Base-by-base conservation (phyloP, 768 basidiomycete genomes). In the Glaciozyma antarctica region DNA sequence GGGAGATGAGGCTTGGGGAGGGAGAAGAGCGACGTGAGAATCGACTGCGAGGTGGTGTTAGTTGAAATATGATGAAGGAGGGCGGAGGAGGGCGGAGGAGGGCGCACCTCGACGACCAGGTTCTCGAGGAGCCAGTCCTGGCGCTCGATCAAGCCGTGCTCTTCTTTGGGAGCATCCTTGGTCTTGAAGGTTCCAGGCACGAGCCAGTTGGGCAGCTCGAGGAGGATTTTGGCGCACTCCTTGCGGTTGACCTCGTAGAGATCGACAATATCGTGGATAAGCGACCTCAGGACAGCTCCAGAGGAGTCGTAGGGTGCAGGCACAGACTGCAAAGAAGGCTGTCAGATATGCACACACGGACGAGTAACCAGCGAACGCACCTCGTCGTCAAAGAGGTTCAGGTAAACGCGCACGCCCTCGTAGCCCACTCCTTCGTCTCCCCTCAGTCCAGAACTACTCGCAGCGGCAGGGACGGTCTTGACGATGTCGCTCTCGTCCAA, bases 211-310 rank as follows among this genome's bases (percentile, higher is more conserved):
- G 89, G 88, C 61, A 88, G 86, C 75, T 90, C 87, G 53, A 95
- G 81, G 9, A 98, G 80, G 12, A 97, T 78, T 5, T 88, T 81
- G 1, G 95, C 93, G 70, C 87, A 88, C 73, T 99, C 95, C 76
- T 94, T 95, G 61, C 95, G 84, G 76, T 99, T 98, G 58, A 95
- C 83, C 76, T 98, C 94, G 73, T 89, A 98, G 21, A 97, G 87
- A 63, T 90, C 84, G 49, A 95, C 77, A 24, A 86, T 82, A 73
- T 97, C 92, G 10, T 84, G 77, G 15, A 95, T 76, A 28, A 84
- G 80, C 16, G 85, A 82, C 30, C 87, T 87, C 8, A 95, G 81
- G 32, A 86, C 80, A 30, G 34, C 41, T 22, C 69, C 69, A 0
- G 63, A 53, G 22, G 58, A 45, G 44, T 70, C 57, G 26, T 71